These are phyloP conservation scores for Colletotrichum tanaceti DNA, from an alignment of 2,329 filamentous ascomycete genomes.

Conservation along the genomic window DNA sequence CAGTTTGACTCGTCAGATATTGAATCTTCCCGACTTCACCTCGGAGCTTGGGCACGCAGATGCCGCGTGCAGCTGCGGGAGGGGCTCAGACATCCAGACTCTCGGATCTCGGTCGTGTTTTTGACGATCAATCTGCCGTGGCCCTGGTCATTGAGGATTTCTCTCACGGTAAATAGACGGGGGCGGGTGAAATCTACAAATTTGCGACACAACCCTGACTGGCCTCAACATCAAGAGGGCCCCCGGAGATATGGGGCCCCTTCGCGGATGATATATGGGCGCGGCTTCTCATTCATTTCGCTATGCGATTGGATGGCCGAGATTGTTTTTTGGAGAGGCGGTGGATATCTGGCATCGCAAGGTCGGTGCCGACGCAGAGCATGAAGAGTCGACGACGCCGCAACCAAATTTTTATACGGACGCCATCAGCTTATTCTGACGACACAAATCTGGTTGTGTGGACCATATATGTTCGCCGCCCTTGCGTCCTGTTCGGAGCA, in stretches of 20 bases:
- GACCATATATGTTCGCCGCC: background rate
- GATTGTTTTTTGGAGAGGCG: background rate
- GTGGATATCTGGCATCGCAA: background rate
- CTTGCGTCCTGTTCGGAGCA: too few species aligned
- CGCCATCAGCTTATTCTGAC: background rate
- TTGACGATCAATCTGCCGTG: background rate
- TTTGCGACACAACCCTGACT: background rate
- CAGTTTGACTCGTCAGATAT: background rate
- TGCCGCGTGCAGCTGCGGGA: slow-evolving; percentile 23
- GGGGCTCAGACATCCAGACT: background rate
- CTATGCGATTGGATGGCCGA: background rate
- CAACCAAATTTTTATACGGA: background rate
- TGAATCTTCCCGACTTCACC: background rate
- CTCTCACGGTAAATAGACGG: slow-evolving; percentile 11
- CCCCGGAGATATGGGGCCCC: background rate
- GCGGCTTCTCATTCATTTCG: background rate
- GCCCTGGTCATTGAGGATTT: slow-evolving; percentile 7
- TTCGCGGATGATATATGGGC: background rate
- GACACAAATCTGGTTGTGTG: background rate
- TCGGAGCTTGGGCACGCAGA: slow-evolving; percentile 20
- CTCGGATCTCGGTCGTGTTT: slow-evolving; percentile 19
- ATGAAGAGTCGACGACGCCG: background rate
- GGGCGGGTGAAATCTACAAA: slow-evolving; percentile 14
- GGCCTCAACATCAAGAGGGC: background rate
- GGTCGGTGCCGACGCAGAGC: background rate